phyloP scores from a whole-genome alignment of 1,284 basidiomycete species.

The Ceratobasidium sp. region DNA sequence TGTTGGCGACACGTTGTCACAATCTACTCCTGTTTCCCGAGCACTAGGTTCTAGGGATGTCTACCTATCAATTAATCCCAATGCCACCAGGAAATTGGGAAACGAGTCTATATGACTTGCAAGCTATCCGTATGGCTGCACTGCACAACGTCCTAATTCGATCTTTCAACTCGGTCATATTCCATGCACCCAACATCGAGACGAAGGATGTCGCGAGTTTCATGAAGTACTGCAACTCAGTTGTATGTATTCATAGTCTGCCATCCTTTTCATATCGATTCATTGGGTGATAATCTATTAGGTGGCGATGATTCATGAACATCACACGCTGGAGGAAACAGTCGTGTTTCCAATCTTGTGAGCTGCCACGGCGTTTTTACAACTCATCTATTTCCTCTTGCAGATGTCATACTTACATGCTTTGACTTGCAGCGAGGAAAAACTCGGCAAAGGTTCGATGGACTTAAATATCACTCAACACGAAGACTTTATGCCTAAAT shows the following conservation, averaged over 20 bases:
- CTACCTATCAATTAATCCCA: neutral
- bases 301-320: constrained; percentile 6
- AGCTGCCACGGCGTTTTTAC: too few relatives aligned
- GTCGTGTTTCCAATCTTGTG: constrained; percentile 22
- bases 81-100: constrained; percentile 14
- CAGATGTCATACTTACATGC: too few relatives aligned
- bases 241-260: neutral
- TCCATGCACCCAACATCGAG: constrained; percentile 14
- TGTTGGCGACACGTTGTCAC: too few relatives aligned
- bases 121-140: constrained; percentile 28
- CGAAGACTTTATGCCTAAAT: constrained; percentile 24
- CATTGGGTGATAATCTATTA: neutral
- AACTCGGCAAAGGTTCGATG: constrained; percentile 33
- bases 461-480: constrained; percentile 15
- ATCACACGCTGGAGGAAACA: constrained; percentile 17
- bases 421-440: neutral
- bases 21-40: too few relatives aligned
- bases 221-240: constrained; percentile 23
- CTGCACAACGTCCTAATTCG: constrained; percentile 29
- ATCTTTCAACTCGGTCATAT: constrained; percentile 23
- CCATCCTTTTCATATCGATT: neutral
- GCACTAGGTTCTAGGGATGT: too few relatives aligned
- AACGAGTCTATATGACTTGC: constrained; percentile 1
- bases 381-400: neutral
- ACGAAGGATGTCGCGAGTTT: constrained; percentile 1